Base-by-base conservation (phyloP, 495 filamentous ascomycete genomes). In the Daldinia childiae region DNA sequence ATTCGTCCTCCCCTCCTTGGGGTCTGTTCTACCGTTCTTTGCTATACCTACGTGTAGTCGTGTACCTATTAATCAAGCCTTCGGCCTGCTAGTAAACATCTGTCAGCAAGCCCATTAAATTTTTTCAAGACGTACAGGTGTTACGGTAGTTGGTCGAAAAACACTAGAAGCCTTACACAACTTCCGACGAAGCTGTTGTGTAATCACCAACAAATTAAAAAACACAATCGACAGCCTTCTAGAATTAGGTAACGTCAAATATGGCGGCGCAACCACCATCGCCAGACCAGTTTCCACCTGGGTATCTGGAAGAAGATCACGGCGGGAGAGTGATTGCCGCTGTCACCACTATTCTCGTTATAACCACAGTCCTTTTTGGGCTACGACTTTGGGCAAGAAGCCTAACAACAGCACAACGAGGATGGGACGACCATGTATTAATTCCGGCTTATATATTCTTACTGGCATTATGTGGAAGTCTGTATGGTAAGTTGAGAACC, bases 341-440 rank as follows among this genome's bases (percentile, higher is more conserved):
- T 9, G 21, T 63, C 19, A 71, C 68, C 21, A 55, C 58, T 19
- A 73, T 75, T 48, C 54, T 75, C 19, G 54, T 75, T 24, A n/a
- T 75, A 48, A 60, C 43, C 24, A 58, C 62, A 21, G 14, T 75
- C 24, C 64, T 62, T 30, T 68, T 75, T 36, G 58, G 45, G 9
- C 21, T 73, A 27, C 73, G 73, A 34, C 55, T 73, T 29, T 61
- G 34, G 27, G 71, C 70, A 14, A 65, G 70, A 24, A 65, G 43
- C 19, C 21, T 75, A 19, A 62, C 55, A 12, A 50, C 63, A n/a
- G 70, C 62, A 6, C 30, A 19, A n/a, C 68, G 70, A 59, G 73
- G 73, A 9, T 60, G 55, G 57, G 73, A 75, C 58, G 73, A 75
- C 19, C 62, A 64, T 45, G 15, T 75, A 11, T 62, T 75, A 21